Evolutionary conservation across 352 stramenopile genomes (phyloP).

Genomic region (Pythium periplocum): DNA sequence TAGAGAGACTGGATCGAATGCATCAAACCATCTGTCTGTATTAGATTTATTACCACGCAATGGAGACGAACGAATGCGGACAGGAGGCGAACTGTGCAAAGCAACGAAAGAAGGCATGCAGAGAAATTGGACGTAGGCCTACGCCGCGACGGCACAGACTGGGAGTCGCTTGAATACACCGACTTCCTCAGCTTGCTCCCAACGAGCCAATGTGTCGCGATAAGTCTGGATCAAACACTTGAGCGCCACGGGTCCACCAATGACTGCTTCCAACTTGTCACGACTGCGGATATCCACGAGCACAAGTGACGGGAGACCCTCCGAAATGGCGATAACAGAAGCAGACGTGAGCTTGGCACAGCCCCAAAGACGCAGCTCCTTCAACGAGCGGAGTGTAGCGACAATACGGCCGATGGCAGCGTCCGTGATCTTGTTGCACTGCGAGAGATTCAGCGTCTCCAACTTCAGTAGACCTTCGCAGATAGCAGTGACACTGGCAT

Average conservation of each 20-base stretch:
- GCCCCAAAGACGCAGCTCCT: constrained; percentile 76
- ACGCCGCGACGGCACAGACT: constrained; percentile 53
- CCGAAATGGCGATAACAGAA: constrained; percentile 61
- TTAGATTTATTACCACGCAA: too few relatives aligned
- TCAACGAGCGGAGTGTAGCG: constrained; percentile 39
- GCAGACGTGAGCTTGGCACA: constrained; percentile 79
- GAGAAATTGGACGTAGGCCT: constrained; percentile 5
- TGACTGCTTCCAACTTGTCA: constrained; percentile 72
- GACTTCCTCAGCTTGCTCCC: constrained; percentile 62
- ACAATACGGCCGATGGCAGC: constrained; percentile 57
- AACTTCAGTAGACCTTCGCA: constrained; percentile 42
- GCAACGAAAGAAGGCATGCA: too few relatives aligned
- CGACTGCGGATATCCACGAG: constrained; percentile 74
- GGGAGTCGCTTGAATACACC: constrained; percentile 71
- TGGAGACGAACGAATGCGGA: too few relatives aligned
- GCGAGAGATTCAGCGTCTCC: constrained; percentile 72
- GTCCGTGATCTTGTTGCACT: constrained; percentile 78
- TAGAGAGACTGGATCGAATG: too few relatives aligned
- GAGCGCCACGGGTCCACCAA: constrained; percentile 62
- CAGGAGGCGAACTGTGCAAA: too few relatives aligned
- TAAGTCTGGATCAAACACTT: constrained; percentile 74
- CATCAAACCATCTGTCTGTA: too few relatives aligned
- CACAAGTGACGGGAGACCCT: constrained; percentile 51
- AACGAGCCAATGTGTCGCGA: constrained; percentile 53
- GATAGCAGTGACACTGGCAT: constrained; percentile 48